A percentile compares a stretch with the other conserved stretches of the same genome.
These are phyloP conservation scores for Pythium diclinum DNA, from an alignment of 352 stramenopile genomes.

Conservation along the genomic window DNA sequence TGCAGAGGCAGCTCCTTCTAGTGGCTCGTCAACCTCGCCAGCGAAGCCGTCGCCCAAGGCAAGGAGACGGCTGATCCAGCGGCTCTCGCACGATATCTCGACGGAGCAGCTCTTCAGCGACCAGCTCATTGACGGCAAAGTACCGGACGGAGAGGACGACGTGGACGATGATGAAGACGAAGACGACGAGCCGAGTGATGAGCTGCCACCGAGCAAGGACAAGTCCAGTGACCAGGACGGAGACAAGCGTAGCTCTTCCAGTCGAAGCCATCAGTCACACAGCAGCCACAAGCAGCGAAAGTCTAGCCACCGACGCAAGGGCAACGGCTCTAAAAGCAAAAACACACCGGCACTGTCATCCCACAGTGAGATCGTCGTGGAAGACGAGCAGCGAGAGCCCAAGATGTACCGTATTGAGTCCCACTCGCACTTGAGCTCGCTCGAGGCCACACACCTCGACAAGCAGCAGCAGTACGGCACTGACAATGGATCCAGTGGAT, in stretches of 20 bases:
- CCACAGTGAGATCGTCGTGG: neutral
- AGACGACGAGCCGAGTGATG: constrained; percentile 23
- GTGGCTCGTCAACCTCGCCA: too few relatives aligned
- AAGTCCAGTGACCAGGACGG: neutral
- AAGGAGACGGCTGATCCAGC: constrained; percentile 11
- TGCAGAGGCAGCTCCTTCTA: too few relatives aligned
- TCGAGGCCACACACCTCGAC: constrained; percentile 41
- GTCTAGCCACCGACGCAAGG: constrained; percentile 9
- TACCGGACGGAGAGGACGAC: constrained; percentile 50
- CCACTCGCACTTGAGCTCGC: constrained; percentile 54
- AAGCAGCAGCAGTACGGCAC: constrained; percentile 15
- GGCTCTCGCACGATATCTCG: constrained; percentile 61
- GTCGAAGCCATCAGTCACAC: neutral
- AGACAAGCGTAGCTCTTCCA: neutral
- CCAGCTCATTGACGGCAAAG: constrained; percentile 58
- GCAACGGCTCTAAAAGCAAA: constrained; percentile 10
- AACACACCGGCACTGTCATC: neutral
- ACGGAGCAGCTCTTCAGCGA: constrained; percentile 67
- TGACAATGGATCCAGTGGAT: constrained; percentile 25
- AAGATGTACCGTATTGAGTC: constrained; percentile 65
- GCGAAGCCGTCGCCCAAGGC: constrained; percentile 4
- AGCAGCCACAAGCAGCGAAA: too few relatives aligned
- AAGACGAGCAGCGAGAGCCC: constrained; percentile 6
- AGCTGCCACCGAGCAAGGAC: neutral
- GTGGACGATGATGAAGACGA: constrained; percentile 38